Conservation (phyloP, 2,329 filamentous ascomycete genomes). For the Beauveria scarabaeidicola region DNA sequence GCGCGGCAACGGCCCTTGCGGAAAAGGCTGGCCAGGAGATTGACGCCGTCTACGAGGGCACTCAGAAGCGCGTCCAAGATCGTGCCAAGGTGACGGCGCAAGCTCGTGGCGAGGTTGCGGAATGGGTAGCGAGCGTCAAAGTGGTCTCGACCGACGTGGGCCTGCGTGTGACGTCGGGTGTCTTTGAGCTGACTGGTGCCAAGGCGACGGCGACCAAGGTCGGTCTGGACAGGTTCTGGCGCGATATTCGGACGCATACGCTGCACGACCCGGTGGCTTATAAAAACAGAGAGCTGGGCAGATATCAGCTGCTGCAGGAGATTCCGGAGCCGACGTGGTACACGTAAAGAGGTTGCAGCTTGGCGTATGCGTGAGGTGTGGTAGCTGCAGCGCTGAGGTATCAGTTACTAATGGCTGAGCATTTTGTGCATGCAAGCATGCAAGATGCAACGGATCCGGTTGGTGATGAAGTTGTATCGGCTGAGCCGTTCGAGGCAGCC, state of each 20-base stretch:
- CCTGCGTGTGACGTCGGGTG: slow-evolving; percentile 47
- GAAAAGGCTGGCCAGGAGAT: slow-evolving; percentile 46
- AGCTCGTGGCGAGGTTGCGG: slow-evolving; percentile 51
- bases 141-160: slow-evolving; percentile 53
- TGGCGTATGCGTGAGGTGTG: not conserved
- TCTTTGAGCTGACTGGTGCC: slow-evolving; percentile 57
- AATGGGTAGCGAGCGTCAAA: slow-evolving; percentile 55
- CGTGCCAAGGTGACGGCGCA: slow-evolving; percentile 38
- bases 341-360: slow-evolving; percentile 30
- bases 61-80: slow-evolving; percentile 23
- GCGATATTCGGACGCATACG: slow-evolving; percentile 57
- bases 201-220: slow-evolving; percentile 49
- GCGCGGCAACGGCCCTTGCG: slow-evolving; percentile 49
- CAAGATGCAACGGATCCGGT: no score
- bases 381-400: no score
- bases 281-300: slow-evolving; percentile 54
- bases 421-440: not conserved
- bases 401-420: not conserved
- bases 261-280: slow-evolving; percentile 61
- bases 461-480: no score
- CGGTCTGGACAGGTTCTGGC: slow-evolving; percentile 57
- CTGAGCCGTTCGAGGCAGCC: no score
- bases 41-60: slow-evolving; percentile 35
- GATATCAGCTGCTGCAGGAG: slow-evolving; percentile 48
- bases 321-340: slow-evolving; percentile 54